Evolutionary conservation across 805 yeast species (phyloP).

Genomic region (Suhomyces sp.): DNA sequence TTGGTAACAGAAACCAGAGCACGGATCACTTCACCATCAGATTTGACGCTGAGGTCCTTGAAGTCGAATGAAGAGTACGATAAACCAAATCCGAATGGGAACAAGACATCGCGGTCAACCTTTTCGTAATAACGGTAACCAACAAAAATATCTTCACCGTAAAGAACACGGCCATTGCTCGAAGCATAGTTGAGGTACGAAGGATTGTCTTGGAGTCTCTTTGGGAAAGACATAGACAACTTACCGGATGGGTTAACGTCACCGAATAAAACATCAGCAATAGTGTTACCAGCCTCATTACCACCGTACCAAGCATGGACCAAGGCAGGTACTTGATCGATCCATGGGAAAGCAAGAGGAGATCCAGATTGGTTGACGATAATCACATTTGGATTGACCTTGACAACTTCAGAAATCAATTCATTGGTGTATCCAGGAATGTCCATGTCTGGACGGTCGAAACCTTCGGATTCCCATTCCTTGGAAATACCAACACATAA

Average conservation of each 20-base stretch:
- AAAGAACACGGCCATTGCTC: conserved; percentile 52
- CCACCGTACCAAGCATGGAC: conserved; percentile 62
- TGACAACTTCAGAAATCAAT: conserved; percentile 43
- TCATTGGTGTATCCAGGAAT: conserved; percentile 50
- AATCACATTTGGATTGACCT: conserved; percentile 50
- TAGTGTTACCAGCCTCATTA: conserved; percentile 54
- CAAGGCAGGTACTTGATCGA: conserved; percentile 37
- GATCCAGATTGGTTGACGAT: conserved; percentile 62
- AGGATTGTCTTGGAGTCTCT: conserved; percentile 52
- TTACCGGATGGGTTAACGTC: conserved; percentile 63
- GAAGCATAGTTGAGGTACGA: conserved; percentile 52
- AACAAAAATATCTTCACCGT: conserved; percentile 66
- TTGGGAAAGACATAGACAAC: conserved; percentile 56
- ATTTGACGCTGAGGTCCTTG: conserved; percentile 32
- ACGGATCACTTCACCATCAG: conserved; percentile 24
- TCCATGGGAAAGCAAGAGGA: conserved; percentile 61
- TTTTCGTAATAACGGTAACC: conserved; percentile 65
- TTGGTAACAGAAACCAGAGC: conserved; percentile 46
- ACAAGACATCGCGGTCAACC: conserved; percentile 45
- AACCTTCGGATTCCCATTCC: conserved; percentile 63
- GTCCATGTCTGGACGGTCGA: conserved; percentile 50
- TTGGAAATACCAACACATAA: conserved; percentile 50
- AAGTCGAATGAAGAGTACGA: conserved; percentile 56
- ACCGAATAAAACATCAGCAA: conserved; percentile 61
- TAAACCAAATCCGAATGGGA: conserved; percentile 64